Conservation (phyloP, 768 basidiomycete species). For the Phaffia tasmanica region DNA sequence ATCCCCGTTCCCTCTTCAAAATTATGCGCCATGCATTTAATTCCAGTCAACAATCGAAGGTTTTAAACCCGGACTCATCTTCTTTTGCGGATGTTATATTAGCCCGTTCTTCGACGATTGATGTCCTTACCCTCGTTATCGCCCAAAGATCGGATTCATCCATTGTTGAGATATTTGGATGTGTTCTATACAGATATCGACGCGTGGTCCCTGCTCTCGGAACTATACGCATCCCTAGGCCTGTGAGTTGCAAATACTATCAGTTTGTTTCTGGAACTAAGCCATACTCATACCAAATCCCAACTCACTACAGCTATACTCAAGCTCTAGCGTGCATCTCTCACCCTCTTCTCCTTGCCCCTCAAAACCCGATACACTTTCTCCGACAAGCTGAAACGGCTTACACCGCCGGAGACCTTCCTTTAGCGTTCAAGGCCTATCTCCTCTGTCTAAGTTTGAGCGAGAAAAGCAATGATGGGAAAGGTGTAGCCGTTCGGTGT, state of each 20-base stretch:
- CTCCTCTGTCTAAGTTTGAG: slow-evolving; percentile 36
- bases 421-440: slow-evolving; percentile 67
- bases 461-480: slow-evolving; percentile 44
- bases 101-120: slow-evolving; percentile 20
- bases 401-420: slow-evolving; percentile 62
- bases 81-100: not conserved
- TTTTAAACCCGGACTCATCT: not conserved
- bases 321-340: slow-evolving; percentile 62
- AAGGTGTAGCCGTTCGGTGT: slow-evolving; percentile 53
- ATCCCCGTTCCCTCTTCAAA: not conserved
- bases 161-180: slow-evolving; percentile 59
- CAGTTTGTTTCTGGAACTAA: not conserved
- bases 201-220: slow-evolving; percentile 76
- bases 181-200: slow-evolving; percentile 80
- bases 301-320: slow-evolving; percentile 49
- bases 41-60: too few relatives aligned
- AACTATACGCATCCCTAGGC: slow-evolving; percentile 61
- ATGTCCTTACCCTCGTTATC: slow-evolving; percentile 22
- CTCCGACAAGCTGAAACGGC: slow-evolving; percentile 82
- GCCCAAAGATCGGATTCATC: slow-evolving; percentile 11
- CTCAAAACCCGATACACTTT: slow-evolving; percentile 74
- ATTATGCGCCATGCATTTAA: not conserved
- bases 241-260: slow-evolving; percentile 47
- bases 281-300: not conserved
- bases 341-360: slow-evolving; percentile 68